These are phyloP conservation scores for Thelonectria rubi DNA, from an alignment of 2,329 filamentous ascomycete genomes.

Conservation along the genomic window DNA sequence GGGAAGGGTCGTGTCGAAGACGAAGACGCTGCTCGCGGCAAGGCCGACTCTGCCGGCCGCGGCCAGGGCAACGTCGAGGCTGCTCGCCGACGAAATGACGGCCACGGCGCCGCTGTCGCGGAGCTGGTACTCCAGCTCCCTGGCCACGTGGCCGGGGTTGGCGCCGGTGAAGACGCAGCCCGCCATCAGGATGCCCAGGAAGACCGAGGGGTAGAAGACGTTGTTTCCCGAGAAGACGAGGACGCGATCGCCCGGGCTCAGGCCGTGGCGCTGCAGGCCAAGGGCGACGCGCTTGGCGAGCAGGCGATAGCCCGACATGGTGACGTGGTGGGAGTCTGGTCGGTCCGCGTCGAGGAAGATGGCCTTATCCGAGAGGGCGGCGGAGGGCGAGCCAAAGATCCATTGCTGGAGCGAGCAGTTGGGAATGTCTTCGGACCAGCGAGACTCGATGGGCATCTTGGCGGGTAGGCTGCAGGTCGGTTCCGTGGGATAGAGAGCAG, in stretches of 20 bases:
- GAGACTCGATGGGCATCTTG: conserved; percentile 57
- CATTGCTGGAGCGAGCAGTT: conserved; percentile 62
- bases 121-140: conserved; percentile 80
- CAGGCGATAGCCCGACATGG: conserved; percentile 69
- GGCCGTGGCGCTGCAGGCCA: conserved; percentile 70
- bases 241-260: conserved; percentile 74
- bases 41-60: conserved; percentile 70
- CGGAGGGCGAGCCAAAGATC: conserved; percentile 60
- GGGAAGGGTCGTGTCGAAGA: conserved; percentile 67
- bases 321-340: conserved; percentile 74
- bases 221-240: conserved; percentile 80
- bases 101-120: conserved; percentile 74
- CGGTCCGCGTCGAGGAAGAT: conserved; percentile 70
- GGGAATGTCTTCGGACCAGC: conserved; percentile 56
- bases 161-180: conserved; percentile 81
- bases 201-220: conserved; percentile 74
- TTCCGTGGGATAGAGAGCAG: no score
- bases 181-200: conserved; percentile 79
- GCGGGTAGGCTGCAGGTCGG: no score
- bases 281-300: conserved; percentile 77
- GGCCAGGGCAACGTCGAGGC: conserved; percentile 70
- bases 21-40: conserved; percentile 65
- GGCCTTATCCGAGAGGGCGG: conserved; percentile 51
- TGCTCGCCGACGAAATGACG: conserved; percentile 68
- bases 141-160: conserved; percentile 71